These are phyloP conservation scores for Babesia ovis DNA, from an alignment of 169 alveolate species.

Conservation along the genomic window DNA sequence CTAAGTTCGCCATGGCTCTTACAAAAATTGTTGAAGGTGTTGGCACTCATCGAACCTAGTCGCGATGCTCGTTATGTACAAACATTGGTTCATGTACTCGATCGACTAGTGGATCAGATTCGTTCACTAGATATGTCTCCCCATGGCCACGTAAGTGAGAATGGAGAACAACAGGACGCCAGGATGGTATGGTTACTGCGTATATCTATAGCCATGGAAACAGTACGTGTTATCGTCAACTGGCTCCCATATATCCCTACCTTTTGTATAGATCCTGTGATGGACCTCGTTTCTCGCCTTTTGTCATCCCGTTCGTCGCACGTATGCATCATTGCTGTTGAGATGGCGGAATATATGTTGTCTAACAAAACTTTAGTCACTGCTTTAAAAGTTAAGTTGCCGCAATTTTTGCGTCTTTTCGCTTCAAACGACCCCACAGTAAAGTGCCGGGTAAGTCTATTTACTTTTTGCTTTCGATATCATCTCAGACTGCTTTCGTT, in stretches of 20 bases:
- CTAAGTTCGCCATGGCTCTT: conserved; percentile 58
- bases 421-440: conserved; percentile 22
- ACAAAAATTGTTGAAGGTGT: conserved; percentile 29
- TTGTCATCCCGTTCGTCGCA: conserved; percentile 40
- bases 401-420: conserved; percentile 14
- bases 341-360: conserved; percentile 39
- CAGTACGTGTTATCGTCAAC: conserved; percentile 48
- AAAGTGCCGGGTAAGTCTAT: conserved; percentile 23
- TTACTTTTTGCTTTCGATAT: conserved; percentile 55
- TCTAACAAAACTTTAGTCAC: background rate
- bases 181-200: conserved; percentile 22
- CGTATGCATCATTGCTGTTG: conserved; percentile 35
- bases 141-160: background rate
- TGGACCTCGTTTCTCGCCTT: conserved; percentile 29
- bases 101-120: conserved; percentile 29
- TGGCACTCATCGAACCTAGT: conserved; percentile 24
- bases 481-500: conserved; percentile 88
- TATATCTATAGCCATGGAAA: conserved; percentile 43
- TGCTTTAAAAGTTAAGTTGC: conserved; percentile 7
- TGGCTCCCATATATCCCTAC: conserved; percentile 38
- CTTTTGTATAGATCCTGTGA: conserved; percentile 16
- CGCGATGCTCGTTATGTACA: conserved; percentile 20
- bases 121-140: conserved; percentile 4
- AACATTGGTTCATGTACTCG: conserved; percentile 20
- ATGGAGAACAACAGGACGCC: conserved; percentile 1